phyloP scores from a whole-genome alignment of 139 green algal species.

The Monoraphidium neglectum region DNA sequence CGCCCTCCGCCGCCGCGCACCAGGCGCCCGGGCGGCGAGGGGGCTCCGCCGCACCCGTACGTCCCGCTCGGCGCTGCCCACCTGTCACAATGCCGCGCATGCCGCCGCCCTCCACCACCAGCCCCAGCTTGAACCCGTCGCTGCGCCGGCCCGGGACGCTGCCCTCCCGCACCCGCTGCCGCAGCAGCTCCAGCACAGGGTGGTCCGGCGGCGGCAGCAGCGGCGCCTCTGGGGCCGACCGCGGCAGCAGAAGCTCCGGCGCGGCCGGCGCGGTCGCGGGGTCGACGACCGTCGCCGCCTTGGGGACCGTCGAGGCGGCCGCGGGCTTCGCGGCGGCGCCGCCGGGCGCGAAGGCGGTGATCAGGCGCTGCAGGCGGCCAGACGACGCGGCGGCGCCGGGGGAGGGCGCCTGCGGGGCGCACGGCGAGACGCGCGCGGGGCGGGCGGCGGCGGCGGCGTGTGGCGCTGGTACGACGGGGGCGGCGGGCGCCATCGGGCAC shows the following conservation, averaged over 20 bases:
- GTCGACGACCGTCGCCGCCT: too few species aligned
- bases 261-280: too few species aligned
- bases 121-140: conserved; percentile 75
- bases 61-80: background rate
- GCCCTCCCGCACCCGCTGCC: conserved; percentile 32
- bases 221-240: background rate
- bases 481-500: too few species aligned
- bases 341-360: background rate
- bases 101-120: conserved; percentile 91
- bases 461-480: too few species aligned
- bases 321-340: background rate
- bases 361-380: too few species aligned
- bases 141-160: conserved; percentile 48
- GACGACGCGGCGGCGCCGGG: background rate
- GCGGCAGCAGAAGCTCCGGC: too few species aligned
- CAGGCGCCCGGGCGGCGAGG: too few species aligned
- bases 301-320: background rate
- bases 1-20: too few species aligned
- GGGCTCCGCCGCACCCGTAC: too few species aligned
- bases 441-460: too few species aligned
- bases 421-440: too few species aligned
- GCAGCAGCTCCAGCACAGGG: conserved; percentile 64
- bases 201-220: conserved; percentile 37
- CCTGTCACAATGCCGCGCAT: conserved; percentile 74
- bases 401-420: too few species aligned